Conservation (phyloP, 1,284 basidiomycete species). For the Leccinum colubrinum region DNA sequence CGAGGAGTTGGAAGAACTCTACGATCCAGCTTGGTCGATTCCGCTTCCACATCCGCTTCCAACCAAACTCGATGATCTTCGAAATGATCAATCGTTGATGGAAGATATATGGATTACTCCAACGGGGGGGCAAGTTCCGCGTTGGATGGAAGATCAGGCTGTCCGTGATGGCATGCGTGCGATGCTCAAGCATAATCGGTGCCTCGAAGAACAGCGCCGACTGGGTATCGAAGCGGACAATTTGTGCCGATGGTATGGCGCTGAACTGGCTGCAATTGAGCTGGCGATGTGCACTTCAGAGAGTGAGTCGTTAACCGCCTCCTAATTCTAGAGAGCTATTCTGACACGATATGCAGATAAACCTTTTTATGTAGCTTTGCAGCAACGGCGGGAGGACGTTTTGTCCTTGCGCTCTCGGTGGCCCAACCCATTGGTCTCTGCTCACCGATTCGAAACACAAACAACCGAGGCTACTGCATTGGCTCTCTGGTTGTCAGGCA, state of each 20-base stretch:
- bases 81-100: slow-evolving; percentile 31
- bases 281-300: background rate
- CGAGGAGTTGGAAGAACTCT: slow-evolving; percentile 11
- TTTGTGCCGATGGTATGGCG: background rate
- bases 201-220: slow-evolving; percentile 25
- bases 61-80: slow-evolving; percentile 28
- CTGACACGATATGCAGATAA: background rate
- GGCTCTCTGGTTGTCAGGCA: background rate
- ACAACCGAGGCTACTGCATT: background rate
- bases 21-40: slow-evolving; percentile 28
- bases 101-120: slow-evolving; percentile 40
- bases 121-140: slow-evolving; percentile 16
- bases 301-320: background rate
- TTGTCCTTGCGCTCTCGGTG: background rate
- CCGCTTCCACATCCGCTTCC: slow-evolving; percentile 34
- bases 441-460: background rate
- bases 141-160: slow-evolving; percentile 35
- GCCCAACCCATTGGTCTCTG: background rate
- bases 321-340: no score
- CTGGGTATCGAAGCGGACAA: slow-evolving; percentile 5
- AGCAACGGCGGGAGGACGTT: background rate
- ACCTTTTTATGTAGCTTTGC: background rate
- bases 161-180: slow-evolving; percentile 34
- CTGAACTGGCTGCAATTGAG: background rate
- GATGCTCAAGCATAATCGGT: slow-evolving; percentile 30